These are phyloP conservation scores for Apiospora koreana DNA, from an alignment of 2,329 filamentous ascomycete genomes.

Conservation along the genomic window DNA sequence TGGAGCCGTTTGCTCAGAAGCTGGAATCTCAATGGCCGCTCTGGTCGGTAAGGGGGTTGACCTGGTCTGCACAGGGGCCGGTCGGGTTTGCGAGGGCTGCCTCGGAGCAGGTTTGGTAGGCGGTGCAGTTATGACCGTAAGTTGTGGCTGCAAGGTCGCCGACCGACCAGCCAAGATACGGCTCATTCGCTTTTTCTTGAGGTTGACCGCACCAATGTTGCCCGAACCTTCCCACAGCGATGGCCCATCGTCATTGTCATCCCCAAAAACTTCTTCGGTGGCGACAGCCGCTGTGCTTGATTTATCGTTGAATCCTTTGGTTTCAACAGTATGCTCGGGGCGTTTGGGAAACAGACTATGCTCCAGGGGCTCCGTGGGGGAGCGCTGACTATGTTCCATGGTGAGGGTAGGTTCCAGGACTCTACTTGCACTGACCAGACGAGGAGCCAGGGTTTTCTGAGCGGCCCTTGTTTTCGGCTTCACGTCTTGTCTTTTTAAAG, in stretches of 20 bases:
- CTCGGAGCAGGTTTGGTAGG: conserved; percentile 34
- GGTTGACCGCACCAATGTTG: conserved; percentile 27
- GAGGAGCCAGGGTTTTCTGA: not conserved
- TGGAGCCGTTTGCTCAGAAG: conserved; percentile 12
- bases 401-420: not conserved
- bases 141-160: conserved; percentile 40
- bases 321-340: not conserved
- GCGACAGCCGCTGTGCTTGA: not conserved
- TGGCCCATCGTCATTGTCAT: conserved; percentile 20
- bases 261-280: conserved; percentile 7
- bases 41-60: not conserved
- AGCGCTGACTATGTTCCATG: not conserved
- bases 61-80: not conserved
- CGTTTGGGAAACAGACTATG: not conserved
- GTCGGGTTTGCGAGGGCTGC: not conserved
- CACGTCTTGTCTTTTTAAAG: not conserved
- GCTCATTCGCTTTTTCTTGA: conserved; percentile 29
- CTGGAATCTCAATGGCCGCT: not conserved
- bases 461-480: not conserved
- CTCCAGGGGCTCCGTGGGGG: not conserved
- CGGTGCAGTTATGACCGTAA: conserved; percentile 43
- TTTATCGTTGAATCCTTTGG: not conserved
- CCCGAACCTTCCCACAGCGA: conserved; percentile 31
- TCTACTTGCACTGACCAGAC: not conserved
- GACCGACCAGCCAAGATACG: conserved; percentile 36